Base-by-base conservation (phyloP, 495 filamentous ascomycete species). In the Parachaetomium inaequale region DNA sequence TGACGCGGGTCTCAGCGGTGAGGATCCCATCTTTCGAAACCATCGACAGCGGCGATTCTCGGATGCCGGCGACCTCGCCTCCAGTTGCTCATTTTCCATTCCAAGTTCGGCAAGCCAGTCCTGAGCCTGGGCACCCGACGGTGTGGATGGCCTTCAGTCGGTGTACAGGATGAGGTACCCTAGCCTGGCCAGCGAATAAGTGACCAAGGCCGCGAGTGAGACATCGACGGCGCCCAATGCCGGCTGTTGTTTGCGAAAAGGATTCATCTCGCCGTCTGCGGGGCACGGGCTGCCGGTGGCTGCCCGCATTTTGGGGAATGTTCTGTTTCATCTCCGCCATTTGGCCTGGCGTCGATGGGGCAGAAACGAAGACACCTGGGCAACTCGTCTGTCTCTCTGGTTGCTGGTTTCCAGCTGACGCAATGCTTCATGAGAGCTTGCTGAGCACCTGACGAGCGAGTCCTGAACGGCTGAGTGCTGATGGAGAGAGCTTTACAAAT, bases 261-360 rank as follows among this genome's bases (percentile, higher is more conserved):
- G 42, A 34, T 36, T 25, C n/a, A 6, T 25, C 42, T 38, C 56
- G n/a, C 14, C 2, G 25, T n/a, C n/a, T 58, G 28, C 43, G 55
- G 55, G 38, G 42, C 28, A 38, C 19, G 26, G 31, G 4, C 36
- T 14, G 55, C 26, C 56, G 29, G 43, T 58, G 42, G 45, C 19
- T 38, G 42, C 56, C 42, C 40, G 40, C 55, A 28, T 47, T 58
- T 58, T 36, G 42, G 28, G 55, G 21, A 14, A n/a, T n/a, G 3
- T 57, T 57, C 17, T n/a, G 14, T 40, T 23, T 38, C 43, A 34
- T 36, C 45, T 36, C 29, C 43, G 42, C 56, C 56, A 47, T 49
- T 58, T 36, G 28, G 17, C 28, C n/a, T n/a, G n/a, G n/a, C n/a
- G n/a, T n/a, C n/a, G n/a, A n/a, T n/a, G n/a, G n/a, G n/a, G n/a